Evolutionary conservation across 2,329 filamentous ascomycete species (phyloP), one percentile per base, ranked within the genome.

Genomic region (Microdochium paspali): DNA sequence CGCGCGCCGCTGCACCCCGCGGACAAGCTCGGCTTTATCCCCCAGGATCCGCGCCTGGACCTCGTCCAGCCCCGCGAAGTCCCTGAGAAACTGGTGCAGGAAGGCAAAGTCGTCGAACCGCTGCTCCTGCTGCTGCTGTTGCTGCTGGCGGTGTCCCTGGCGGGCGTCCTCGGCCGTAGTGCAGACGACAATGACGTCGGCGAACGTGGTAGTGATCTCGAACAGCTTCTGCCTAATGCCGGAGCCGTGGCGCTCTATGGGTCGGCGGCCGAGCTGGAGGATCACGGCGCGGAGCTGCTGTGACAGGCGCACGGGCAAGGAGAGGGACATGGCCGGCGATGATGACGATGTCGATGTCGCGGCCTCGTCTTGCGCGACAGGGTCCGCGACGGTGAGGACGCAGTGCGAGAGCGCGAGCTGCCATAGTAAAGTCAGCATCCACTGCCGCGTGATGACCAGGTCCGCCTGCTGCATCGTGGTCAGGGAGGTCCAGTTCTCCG

Each of bases 151-250:
- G 5, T 15, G 31, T 28, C 13, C 26, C 13, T 28, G 26, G n/a
- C n/a, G n/a, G n/a, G n/a, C n/a, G n/a, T n/a, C n/a, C n/a, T n/a
- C n/a, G n/a, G n/a, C n/a, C n/a, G n/a, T n/a, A n/a, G n/a, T n/a
- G n/a, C n/a, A n/a, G n/a, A n/a, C n/a, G 21, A 73, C 62, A 7
- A 74, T 61, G 13, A 74, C 71, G 51, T 73, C 70, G 2, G 69
- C 67, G 46, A 74, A 71, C 1, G 69, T 72, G 51, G 72, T 71
- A 1, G 69, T 67, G 52, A 74, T 70, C 51, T 74, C 71, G 47
- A 74, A 69, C 10, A 74, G 57, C 51, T 74, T 74, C 46, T 70
- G 66, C 40, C 71, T 61, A 47, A 74, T 71, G 21, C 64, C 65
- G 10, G 65, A 67, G 10, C 70, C 71, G 52, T 74, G 70, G 13